These are phyloP conservation scores for Colletotrichum musae DNA, from an alignment of 2,329 filamentous ascomycete genomes.

Conservation along the genomic window DNA sequence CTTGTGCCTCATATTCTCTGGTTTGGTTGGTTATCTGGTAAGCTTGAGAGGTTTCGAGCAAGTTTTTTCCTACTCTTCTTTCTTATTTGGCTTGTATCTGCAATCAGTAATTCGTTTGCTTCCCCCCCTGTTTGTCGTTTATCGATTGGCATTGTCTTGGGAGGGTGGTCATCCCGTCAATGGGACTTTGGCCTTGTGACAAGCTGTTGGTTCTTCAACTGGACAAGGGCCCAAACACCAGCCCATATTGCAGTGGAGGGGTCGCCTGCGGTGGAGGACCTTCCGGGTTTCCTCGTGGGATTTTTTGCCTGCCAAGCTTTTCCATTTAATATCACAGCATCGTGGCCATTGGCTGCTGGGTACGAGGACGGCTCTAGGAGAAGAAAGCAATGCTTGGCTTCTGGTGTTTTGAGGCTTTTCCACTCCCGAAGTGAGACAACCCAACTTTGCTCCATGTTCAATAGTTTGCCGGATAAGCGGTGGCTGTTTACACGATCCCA, in stretches of 20 bases:
- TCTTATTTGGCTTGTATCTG: background rate
- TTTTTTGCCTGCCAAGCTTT: conserved; percentile 21
- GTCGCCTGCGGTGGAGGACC: conserved; percentile 21
- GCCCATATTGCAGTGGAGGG: conserved; percentile 6
- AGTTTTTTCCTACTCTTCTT: conserved; percentile 16
- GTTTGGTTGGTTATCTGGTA: background rate
- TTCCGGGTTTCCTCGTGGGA: conserved; percentile 31
- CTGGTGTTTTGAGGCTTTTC: background rate
- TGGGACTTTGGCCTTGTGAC: background rate
- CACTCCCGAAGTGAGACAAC: background rate
- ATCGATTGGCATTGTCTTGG: background rate
- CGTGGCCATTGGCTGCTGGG: conserved; percentile 18
- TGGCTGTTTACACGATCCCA: no score
- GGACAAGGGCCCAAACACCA: background rate
- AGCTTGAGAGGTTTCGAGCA: conserved; percentile 14
- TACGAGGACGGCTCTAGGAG: background rate
- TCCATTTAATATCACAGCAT: background rate
- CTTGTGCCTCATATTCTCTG: background rate
- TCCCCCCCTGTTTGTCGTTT: background rate
- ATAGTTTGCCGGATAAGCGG: no score
- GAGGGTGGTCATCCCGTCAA: background rate
- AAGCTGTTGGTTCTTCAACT: background rate
- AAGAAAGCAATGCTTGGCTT: conserved; percentile 4
- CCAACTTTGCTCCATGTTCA: no score
- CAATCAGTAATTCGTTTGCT: conserved; percentile 7